Percentiles rank a stretch among this genome's conserved stretches.
Conservation (phyloP, 2,329 filamentous ascomycete species). For the Colletotrichum ledebouriae region DNA sequence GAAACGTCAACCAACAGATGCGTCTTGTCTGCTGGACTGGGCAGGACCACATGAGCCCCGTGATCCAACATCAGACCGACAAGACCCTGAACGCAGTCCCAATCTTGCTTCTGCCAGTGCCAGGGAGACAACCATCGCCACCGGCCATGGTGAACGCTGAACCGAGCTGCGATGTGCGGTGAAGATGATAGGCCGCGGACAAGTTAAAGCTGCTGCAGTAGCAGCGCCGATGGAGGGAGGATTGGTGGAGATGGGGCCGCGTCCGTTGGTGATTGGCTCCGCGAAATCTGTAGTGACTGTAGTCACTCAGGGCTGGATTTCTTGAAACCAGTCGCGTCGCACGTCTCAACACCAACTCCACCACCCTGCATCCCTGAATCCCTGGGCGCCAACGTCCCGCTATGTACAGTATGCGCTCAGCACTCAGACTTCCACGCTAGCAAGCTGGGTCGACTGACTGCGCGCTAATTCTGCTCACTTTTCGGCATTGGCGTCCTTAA, state of each 20-base stretch:
- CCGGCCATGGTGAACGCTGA: constrained; percentile 10
- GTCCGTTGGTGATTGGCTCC: constrained; percentile 34
- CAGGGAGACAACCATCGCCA: constrained; percentile 27
- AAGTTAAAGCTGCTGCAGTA: not conserved
- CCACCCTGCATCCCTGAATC: constrained; percentile 35
- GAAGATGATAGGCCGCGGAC: constrained; percentile 7
- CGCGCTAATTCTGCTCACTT: constrained; percentile 6
- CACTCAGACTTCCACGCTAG: too few relatives aligned
- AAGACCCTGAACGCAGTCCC: constrained; percentile 16
- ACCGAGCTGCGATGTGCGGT: constrained; percentile 6
- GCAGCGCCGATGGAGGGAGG: constrained; percentile 5
- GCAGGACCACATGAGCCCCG: constrained; percentile 6
- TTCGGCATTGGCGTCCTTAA: constrained; percentile 31
- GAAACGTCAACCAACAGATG: constrained; percentile 13
- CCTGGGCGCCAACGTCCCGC: constrained; percentile 32
- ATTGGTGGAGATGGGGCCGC: constrained; percentile 16
- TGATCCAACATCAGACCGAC: constrained; percentile 20
- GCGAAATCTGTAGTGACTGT: not conserved
- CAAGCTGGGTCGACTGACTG: constrained; percentile 7
- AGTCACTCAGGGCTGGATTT: constrained; percentile 33
- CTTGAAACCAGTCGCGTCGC: constrained; percentile 43
- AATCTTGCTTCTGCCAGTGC: constrained; percentile 11
- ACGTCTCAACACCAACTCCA: constrained; percentile 41
- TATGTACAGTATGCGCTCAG: not conserved
- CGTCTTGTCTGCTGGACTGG: constrained; percentile 11